Evolutionary conservation across 176 grass and related monocot genomes (phyloP).

Genomic region (Rhynchospora pubera): DNA sequence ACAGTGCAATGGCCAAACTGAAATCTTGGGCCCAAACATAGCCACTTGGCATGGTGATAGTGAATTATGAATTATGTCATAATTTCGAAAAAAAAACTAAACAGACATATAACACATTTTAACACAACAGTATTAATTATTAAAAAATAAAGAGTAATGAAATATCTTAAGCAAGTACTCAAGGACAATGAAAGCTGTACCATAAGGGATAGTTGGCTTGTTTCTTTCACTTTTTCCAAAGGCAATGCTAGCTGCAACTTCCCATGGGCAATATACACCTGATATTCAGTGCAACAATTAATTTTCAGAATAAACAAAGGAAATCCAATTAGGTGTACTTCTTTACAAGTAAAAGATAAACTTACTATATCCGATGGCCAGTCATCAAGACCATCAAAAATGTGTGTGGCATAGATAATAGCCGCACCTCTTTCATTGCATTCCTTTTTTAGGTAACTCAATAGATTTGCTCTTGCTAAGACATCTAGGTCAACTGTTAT

Average conservation of each 20-base stretch:
- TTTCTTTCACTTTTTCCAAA: slow-evolving; percentile 91
- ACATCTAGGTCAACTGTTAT: slow-evolving; percentile 92
- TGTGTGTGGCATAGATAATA: slow-evolving; percentile 93
- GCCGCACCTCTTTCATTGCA: slow-evolving; percentile 59
- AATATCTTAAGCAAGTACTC: background rate
- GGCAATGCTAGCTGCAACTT: slow-evolving; percentile 81
- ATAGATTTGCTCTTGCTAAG: slow-evolving; percentile 70
- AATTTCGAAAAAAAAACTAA: background rate
- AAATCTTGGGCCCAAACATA: background rate
- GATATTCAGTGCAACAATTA: slow-evolving; percentile 19
- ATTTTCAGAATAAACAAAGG: background rate
- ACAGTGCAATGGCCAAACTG: background rate
- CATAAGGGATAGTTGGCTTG: slow-evolving; percentile 86
- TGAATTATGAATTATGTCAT: background rate
- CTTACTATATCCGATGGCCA: slow-evolving; percentile 86
- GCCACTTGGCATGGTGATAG: background rate
- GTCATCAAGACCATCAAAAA: slow-evolving; percentile 93
- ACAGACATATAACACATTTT: background rate
- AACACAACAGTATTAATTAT: background rate
- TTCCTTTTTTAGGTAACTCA: slow-evolving; percentile 84
- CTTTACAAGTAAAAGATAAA: background rate
- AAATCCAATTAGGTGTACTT: background rate
- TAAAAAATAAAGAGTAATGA: background rate
- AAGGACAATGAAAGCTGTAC: slow-evolving; percentile 30
- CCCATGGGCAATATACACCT: slow-evolving; percentile 79